Evolutionary conservation across 306 rosid species (phyloP).

Genomic region (Acmispon strigosus): DNA sequence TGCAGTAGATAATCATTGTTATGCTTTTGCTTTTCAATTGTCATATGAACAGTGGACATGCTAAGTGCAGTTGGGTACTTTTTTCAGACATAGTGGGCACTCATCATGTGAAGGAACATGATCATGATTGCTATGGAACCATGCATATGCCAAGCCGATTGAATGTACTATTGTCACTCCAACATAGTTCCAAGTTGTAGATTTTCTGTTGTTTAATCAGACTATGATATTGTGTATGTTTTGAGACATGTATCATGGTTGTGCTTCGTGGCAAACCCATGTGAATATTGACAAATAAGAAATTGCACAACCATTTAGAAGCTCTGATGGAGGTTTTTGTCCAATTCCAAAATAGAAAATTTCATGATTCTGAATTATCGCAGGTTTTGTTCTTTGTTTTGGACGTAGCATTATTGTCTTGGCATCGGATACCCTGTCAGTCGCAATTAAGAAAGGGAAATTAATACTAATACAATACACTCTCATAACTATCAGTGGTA

Average conservation of each 20-base stretch:
- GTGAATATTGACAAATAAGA: not conserved
- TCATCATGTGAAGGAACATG: slow-evolving; percentile 25
- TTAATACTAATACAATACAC: not conserved
- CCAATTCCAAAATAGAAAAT: not conserved
- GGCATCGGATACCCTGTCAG: not conserved
- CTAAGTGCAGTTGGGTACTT: not conserved
- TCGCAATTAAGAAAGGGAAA: not conserved
- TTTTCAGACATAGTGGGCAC: not conserved
- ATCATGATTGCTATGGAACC: slow-evolving; percentile 18
- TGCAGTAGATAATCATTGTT: not conserved
- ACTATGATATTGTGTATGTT: not conserved
- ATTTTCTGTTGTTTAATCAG: not conserved
- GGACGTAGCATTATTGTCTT: slow-evolving; percentile 1
- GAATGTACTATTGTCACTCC: slow-evolving; percentile 20
- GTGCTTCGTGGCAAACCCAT: not conserved
- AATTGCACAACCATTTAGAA: not conserved
- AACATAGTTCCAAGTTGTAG: slow-evolving; percentile 8
- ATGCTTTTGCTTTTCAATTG: not conserved
- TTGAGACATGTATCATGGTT: slow-evolving; percentile 5
- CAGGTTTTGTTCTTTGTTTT: slow-evolving; percentile 20
- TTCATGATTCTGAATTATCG: slow-evolving; percentile 18
- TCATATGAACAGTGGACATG: too few relatives aligned
- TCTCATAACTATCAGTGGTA: too few relatives aligned
- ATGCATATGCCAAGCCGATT: slow-evolving; percentile 29
- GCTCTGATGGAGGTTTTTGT: not conserved